Evolutionary conservation across 2,329 filamentous ascomycete species (phyloP), one percentile per base, ranked within the genome.

Genomic region (Xylariaceae sp.): DNA sequence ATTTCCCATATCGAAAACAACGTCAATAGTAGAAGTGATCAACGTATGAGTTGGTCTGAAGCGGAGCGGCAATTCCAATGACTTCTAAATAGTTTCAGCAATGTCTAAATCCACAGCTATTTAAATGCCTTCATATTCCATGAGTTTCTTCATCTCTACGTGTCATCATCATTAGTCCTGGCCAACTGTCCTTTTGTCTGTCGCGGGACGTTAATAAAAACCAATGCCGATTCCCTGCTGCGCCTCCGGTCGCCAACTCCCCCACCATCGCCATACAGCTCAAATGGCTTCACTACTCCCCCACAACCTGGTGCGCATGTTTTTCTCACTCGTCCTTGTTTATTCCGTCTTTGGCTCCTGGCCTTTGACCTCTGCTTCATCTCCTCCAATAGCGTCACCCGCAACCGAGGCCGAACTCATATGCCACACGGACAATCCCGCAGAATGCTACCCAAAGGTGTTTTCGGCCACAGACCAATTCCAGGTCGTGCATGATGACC

Each of bases 391-490:
- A 39, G 60, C 50, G 43, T 70, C 70, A 31, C 70, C 70, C 4
- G 66, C 72, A 4, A 69, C 73, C 55, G 71, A 77, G 35, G 65
- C 69, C n/a, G 79, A 85, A 41, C 70, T 87, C 52, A 86, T 88
- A 68, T 88, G 85, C 61, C 82, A 85, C 67, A 81, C 80, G 42
- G 72, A 76, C 47, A 76, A 85, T 62, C 72, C 75, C 0, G 69
- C 75, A 45, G 84, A 86, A 55, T 88, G 85, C 68, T 88, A 88
- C 61, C 83, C 85, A 1, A 78, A 76, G 47, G 59, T 85, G 1
- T 88, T 88, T 57, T 74, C 79, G 53, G 74, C 85, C 1, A 88
- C 84, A 1, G 71, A 84, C 47, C 77, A 86, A 54, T 88, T 88
- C 60, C 83, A 86, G 67, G 64, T 71, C 6, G 75, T 88, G 41